phyloP scores from a whole-genome alignment of 106 monocot species.

The Hemerocallis citrina region DNA sequence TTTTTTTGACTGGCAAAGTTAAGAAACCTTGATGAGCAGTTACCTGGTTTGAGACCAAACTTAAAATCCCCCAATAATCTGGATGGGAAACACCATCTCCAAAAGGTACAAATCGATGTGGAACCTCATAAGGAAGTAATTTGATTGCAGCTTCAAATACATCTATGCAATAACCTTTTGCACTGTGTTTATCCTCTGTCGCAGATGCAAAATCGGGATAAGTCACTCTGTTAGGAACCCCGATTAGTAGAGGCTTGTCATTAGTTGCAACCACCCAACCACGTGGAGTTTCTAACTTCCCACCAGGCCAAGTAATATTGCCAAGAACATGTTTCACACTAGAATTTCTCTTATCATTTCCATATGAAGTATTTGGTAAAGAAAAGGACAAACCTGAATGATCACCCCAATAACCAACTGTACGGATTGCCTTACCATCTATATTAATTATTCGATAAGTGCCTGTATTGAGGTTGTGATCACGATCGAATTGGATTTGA shows the following conservation, averaged over 20 bases:
- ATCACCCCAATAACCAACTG: slow-evolving; percentile 56
- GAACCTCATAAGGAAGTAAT: slow-evolving; percentile 55
- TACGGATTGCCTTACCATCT: slow-evolving; percentile 10
- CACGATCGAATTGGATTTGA: slow-evolving; percentile 31
- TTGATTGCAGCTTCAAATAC: slow-evolving; percentile 44
- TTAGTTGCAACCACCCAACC: slow-evolving; percentile 54
- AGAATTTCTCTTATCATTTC: slow-evolving; percentile 9
- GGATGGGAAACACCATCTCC: slow-evolving; percentile 55
- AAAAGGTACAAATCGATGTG: slow-evolving; percentile 46
- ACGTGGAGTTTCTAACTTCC: slow-evolving; percentile 28
- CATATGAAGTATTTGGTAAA: slow-evolving; percentile 13
- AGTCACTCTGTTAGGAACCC: slow-evolving; percentile 50
- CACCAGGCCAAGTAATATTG: slow-evolving; percentile 54
- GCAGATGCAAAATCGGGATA: slow-evolving; percentile 41
- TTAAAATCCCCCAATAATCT: slow-evolving; percentile 44
- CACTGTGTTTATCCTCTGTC: slow-evolving; percentile 3
- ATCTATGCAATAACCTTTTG: slow-evolving; percentile 66
- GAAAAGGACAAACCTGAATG: slow-evolving; percentile 23
- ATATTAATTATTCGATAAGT: slow-evolving; percentile 57
- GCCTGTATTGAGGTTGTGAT: slow-evolving; percentile 24
- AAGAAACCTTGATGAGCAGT: slow-evolving; percentile 9
- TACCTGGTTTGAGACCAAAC: slow-evolving; percentile 40
- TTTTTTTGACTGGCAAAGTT: too few species aligned
- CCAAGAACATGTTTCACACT: slow-evolving; percentile 15
- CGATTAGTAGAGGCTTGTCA: slow-evolving; percentile 48